Evolutionary conservation across 2,329 filamentous ascomycete genomes (phyloP).

Genomic region (Madurella mycetomatis): DNA sequence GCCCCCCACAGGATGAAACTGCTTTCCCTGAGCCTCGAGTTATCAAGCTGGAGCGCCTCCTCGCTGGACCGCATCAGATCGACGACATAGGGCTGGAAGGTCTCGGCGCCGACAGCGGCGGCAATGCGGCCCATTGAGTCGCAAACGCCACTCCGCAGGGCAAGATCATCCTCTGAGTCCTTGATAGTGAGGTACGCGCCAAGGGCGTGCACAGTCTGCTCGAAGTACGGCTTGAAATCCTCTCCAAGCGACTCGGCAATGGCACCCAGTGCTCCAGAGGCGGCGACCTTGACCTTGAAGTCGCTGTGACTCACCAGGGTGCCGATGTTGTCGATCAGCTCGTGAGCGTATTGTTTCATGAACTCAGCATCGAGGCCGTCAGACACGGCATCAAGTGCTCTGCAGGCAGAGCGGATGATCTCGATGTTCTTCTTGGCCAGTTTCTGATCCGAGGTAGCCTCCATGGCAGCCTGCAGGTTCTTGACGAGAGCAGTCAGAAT

Average conservation of each 20-base stretch:
- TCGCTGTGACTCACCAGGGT: constrained; percentile 79
- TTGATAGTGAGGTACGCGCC: constrained; percentile 81
- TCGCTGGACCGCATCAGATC: constrained; percentile 90
- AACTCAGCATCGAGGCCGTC: constrained; percentile 78
- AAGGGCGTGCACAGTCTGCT: constrained; percentile 83
- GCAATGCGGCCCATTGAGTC: constrained; percentile 94
- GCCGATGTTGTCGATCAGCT: constrained; percentile 80
- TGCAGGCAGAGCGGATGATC: constrained; percentile 85
- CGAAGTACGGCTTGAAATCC: constrained; percentile 86
- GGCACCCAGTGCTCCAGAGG: constrained; percentile 84
- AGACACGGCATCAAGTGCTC: constrained; percentile 85
- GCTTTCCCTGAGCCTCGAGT: constrained; percentile 88
- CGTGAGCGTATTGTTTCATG: constrained; percentile 75
- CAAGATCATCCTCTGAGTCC: constrained; percentile 82
- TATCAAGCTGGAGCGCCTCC: constrained; percentile 81
- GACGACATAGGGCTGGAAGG: constrained; percentile 87
- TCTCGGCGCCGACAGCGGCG: constrained; percentile 74
- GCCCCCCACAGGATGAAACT: constrained; percentile 97
- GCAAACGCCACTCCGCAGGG: constrained; percentile 82
- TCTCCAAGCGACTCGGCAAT: constrained; percentile 81
- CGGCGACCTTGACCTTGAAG: constrained; percentile 82
- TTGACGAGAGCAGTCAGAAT: constrained; percentile 81
- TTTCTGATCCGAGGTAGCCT: constrained; percentile 57
- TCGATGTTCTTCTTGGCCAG: constrained; percentile 71
- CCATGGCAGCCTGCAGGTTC: constrained; percentile 79